Percentiles rank a stretch among this genome's conserved stretches.
These are phyloP conservation scores for Rhamnella rubrinervis DNA, from an alignment of 331 rosid genomes.

Conservation along the genomic window DNA sequence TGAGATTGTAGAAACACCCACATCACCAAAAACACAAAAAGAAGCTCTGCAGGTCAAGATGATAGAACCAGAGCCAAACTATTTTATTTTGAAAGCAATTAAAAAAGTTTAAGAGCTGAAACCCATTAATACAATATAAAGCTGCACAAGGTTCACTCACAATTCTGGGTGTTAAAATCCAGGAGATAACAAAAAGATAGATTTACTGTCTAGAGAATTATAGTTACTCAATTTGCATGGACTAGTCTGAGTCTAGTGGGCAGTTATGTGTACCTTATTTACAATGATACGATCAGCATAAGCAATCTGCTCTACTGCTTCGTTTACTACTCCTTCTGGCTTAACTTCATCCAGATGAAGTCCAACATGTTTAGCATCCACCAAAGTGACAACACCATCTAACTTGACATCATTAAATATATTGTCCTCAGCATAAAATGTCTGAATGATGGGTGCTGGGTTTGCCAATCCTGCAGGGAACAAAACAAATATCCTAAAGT, in stretches of 20 bases:
- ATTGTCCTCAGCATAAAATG: conserved; percentile 85
- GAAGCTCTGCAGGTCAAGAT: not conserved
- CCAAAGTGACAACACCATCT: conserved; percentile 96
- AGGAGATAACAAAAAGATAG: not conserved
- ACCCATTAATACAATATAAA: not conserved
- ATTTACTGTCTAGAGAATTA: not conserved
- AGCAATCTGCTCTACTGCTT: conserved; percentile 91
- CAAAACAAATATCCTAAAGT: conserved; percentile 9
- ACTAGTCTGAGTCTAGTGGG: not conserved
- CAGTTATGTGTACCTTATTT: conserved; percentile 59
- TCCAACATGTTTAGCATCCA: conserved; percentile 82
- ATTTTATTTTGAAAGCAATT: conserved; percentile 4
- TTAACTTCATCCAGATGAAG: conserved; percentile 86
- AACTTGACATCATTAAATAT: conserved; percentile 81
- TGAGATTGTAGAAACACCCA: not conserved
- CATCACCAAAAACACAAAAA: not conserved
- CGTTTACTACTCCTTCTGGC: conserved; percentile 82
- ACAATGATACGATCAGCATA: conserved; percentile 93
- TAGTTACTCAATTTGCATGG: not conserved
- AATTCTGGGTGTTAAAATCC: not conserved
- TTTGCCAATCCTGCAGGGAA: conserved; percentile 77
- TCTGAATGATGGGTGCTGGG: conserved; percentile 94
- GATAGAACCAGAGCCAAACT: not conserved
- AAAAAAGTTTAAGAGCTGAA: not conserved
- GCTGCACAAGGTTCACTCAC: not conserved